Conservation (phyloP, 2,329 filamentous ascomycete species). For the Claviceps purpurea region DNA sequence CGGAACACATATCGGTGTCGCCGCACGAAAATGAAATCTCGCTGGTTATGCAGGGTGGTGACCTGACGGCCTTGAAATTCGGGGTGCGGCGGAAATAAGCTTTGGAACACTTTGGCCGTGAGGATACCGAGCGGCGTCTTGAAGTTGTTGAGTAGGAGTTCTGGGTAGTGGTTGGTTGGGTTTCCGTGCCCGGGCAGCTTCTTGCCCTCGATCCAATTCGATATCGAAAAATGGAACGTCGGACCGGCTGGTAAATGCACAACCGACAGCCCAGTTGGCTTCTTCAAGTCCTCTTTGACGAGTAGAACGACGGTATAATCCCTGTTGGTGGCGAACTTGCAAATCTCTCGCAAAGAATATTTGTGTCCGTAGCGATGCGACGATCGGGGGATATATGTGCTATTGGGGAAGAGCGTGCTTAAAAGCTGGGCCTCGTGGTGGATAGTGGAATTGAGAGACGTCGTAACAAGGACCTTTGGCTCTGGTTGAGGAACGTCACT, state of each 20-base stretch:
- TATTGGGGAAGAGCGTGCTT: slow-evolving; percentile 72
- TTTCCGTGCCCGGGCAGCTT: slow-evolving; percentile 81
- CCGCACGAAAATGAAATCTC: slow-evolving; percentile 89
- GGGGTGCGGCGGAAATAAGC: slow-evolving; percentile 53
- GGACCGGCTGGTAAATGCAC: slow-evolving; percentile 75
- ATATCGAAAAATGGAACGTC: slow-evolving; percentile 84
- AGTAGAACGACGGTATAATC: slow-evolving; percentile 76
- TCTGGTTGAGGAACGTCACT: slow-evolving; percentile 41
- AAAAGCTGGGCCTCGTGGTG: slow-evolving; percentile 72
- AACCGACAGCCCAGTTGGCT: slow-evolving; percentile 67
- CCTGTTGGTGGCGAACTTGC: slow-evolving; percentile 67
- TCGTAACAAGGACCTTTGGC: slow-evolving; percentile 88
- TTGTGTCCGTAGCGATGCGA: slow-evolving; percentile 77
- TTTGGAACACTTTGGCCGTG: slow-evolving; percentile 66
- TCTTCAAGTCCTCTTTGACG: slow-evolving; percentile 80
- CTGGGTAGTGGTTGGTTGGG: slow-evolving; percentile 78
- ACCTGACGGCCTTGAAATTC: slow-evolving; percentile 81
- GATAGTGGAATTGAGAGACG: slow-evolving; percentile 74
- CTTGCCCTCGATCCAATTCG: slow-evolving; percentile 81
- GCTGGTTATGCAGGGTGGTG: slow-evolving; percentile 85
- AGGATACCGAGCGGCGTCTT: slow-evolving; percentile 81
- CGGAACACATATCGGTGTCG: slow-evolving; percentile 87
- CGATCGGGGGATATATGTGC: slow-evolving; percentile 74
- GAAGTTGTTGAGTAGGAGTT: slow-evolving; percentile 89
- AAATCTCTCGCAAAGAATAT: slow-evolving; percentile 84